These are phyloP conservation scores for Naganishia antarctica DNA, from an alignment of 768 basidiomycete genomes.

Conservation along the genomic window DNA sequence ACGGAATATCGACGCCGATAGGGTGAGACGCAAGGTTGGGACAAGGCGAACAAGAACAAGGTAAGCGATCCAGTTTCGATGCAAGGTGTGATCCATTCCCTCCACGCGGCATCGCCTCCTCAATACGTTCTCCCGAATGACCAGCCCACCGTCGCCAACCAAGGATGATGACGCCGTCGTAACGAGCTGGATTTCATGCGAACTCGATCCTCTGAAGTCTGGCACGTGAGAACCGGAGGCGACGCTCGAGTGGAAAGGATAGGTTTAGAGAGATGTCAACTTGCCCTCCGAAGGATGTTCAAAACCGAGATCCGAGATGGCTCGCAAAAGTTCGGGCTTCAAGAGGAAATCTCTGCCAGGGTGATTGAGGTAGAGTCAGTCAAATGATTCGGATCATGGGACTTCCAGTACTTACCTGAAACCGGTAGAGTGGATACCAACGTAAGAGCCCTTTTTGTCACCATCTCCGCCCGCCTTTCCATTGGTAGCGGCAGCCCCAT, in stretches of 20 bases:
- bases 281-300: constrained; percentile 99
- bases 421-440: constrained; percentile 99
- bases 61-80: constrained; percentile 19
- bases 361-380: background rate
- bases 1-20: too few species aligned
- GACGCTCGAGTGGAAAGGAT: constrained; percentile 2
- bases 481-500: constrained; percentile 35
- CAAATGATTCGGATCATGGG: background rate
- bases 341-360: constrained; percentile 84
- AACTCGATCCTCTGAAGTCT: background rate
- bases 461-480: constrained; percentile 53
- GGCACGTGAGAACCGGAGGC: constrained; percentile 13
- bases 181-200: background rate
- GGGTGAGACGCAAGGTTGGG: background rate
- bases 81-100: background rate
- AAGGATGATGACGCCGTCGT: background rate
- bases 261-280: constrained; percentile 30
- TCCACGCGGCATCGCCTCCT: background rate
- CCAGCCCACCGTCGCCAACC: background rate
- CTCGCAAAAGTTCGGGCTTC: constrained; percentile 92
- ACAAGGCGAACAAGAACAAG: constrained; percentile 21
- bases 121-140: background rate
- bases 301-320: constrained; percentile 98
- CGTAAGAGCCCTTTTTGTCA: constrained; percentile 87
- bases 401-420: constrained; percentile 65